Evolutionary conservation across 2,329 filamentous ascomycete species (phyloP).

Genomic region (Torrubiella hemipterigena): DNA sequence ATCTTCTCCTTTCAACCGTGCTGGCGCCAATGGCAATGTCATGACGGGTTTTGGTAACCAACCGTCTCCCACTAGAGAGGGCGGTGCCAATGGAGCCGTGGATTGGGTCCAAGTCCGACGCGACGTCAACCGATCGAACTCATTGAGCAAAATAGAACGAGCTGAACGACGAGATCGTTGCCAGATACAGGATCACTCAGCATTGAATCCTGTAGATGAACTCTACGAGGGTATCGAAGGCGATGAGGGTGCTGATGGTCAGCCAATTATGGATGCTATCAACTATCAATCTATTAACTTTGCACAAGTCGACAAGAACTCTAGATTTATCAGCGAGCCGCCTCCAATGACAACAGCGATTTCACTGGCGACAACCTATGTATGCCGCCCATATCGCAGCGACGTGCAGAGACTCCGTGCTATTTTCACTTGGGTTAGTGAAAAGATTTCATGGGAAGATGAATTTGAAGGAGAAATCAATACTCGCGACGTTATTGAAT

Average conservation of each 20-base stretch:
- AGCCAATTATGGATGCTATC: slow-evolving; percentile 68
- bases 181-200: slow-evolving; percentile 86
- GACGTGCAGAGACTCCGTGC: slow-evolving; percentile 86
- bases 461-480: slow-evolving; percentile 81
- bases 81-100: slow-evolving; percentile 48
- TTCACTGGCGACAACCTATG: slow-evolving; percentile 76
- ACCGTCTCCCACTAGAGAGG: slow-evolving; percentile 43
- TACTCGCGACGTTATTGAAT: slow-evolving; percentile 70
- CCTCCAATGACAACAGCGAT: slow-evolving; percentile 73
- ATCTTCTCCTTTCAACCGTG: slow-evolving; percentile 29
- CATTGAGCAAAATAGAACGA: slow-evolving; percentile 77
- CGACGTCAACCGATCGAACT: slow-evolving; percentile 92
- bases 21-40: slow-evolving; percentile 21
- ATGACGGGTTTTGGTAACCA: slow-evolving; percentile 20
- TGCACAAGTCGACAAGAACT: slow-evolving; percentile 86
- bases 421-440: slow-evolving; percentile 96
- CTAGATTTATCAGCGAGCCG: slow-evolving; percentile 75
- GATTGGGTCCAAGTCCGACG: slow-evolving; percentile 98
- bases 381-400: slow-evolving; percentile 87
- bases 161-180: slow-evolving; percentile 78
- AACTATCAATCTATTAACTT: slow-evolving; percentile 75
- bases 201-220: slow-evolving; percentile 81
- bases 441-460: slow-evolving; percentile 91
- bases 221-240: slow-evolving; percentile 76
- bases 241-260: slow-evolving; percentile 77